Evolutionary conservation across 306 rosid genomes (phyloP).

Genomic region (Quercus berberidifolia): DNA sequence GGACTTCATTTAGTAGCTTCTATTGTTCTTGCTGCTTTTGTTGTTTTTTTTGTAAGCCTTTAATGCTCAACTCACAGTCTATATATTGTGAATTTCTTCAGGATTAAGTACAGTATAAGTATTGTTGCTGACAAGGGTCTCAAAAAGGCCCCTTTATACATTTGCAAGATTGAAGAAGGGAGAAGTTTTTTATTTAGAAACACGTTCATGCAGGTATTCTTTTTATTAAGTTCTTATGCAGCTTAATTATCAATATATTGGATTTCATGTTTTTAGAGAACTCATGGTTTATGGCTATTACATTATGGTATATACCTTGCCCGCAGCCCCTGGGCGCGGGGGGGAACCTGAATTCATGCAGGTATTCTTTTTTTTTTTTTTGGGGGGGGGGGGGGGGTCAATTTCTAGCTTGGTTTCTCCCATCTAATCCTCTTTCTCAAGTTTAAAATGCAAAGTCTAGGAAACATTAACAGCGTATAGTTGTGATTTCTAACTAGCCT

Average conservation of each 20-base stretch:
- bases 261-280: neutral
- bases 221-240: constrained; percentile 17
- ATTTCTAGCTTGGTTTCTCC: neutral
- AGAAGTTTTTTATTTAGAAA: constrained; percentile 89
- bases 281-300: neutral
- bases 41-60: neutral
- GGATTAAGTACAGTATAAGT: constrained; percentile 96
- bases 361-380: neutral
- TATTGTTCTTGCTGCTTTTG: neutral
- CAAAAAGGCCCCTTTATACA: constrained; percentile 75
- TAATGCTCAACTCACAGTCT: neutral
- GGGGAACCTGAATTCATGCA: neutral
- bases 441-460: neutral
- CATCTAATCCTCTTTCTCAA: neutral
- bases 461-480: neutral
- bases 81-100: constrained; percentile 29
- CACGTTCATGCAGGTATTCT: constrained; percentile 75
- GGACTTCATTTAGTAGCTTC: neutral
- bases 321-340: too few species aligned
- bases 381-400: neutral
- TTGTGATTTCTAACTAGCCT: neutral
- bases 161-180: constrained; percentile 96
- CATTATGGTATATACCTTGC: neutral
- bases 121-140: constrained; percentile 98
- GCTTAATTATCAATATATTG: constrained; percentile 5